phyloP scores from a whole-genome alignment of 83 land plant species.

The Larix sibirica region DNA sequence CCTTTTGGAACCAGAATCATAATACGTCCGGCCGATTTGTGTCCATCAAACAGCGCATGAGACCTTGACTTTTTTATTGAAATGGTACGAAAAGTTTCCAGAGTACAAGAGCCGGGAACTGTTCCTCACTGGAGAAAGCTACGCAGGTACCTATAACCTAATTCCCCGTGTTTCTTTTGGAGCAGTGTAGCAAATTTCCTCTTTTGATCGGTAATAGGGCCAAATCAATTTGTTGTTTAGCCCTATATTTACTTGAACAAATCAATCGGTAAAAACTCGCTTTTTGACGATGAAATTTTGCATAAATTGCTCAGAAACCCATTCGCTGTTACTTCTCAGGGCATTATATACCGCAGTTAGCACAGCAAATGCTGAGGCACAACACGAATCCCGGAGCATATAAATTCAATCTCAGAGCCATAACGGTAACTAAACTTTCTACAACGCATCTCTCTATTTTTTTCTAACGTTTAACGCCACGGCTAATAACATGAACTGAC shows the following conservation, averaged over 20 bases:
- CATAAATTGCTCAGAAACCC: background rate
- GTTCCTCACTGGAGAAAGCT: constrained; percentile 48
- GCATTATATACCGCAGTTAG: constrained; percentile 56
- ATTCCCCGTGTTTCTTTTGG: background rate
- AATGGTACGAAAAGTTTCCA: constrained; percentile 42
- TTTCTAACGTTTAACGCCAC: no score
- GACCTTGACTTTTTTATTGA: constrained; percentile 29
- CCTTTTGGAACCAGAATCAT: background rate
- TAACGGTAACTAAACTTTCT: constrained; percentile 29
- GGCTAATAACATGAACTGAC: background rate
- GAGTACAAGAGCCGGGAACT: constrained; percentile 30
- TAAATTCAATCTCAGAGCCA: constrained; percentile 44
- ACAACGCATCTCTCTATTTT: no score
- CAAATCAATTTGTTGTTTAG: no score
- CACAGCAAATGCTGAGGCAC: constrained; percentile 27
- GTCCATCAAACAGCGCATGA: constrained; percentile 29
- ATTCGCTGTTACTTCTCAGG: constrained; percentile 24
- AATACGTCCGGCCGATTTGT: background rate
- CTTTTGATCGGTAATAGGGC: no score
- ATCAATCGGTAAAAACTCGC: no score
- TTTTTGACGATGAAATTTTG: no score
- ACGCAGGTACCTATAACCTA: constrained; percentile 32
- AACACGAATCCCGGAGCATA: constrained; percentile 12
- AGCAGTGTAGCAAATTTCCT: background rate
- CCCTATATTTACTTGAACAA: no score